Evolutionary conservation across 2,329 filamentous ascomycete genomes (phyloP).

Genomic region (Periconia digitata): DNA sequence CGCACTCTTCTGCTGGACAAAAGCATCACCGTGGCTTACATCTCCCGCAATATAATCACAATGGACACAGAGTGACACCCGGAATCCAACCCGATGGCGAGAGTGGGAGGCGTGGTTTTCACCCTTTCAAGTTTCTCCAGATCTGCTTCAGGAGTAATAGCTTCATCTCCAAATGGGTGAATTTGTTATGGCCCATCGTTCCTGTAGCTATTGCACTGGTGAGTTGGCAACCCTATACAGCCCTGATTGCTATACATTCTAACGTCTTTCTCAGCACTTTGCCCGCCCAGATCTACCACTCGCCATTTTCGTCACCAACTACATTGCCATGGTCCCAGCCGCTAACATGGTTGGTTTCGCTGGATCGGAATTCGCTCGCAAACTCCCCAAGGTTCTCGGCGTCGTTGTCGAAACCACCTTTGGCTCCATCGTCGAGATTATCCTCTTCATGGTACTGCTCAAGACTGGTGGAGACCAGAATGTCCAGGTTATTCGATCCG

Average conservation of each 20-base stretch:
- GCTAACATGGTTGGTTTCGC: constrained; percentile 77
- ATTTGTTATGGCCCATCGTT: constrained; percentile 74
- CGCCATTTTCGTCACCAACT: constrained; percentile 69
- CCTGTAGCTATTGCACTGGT: constrained; percentile 70
- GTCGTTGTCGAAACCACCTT: constrained; percentile 62
- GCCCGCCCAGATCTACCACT: constrained; percentile 59
- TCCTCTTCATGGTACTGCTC: constrained; percentile 79
- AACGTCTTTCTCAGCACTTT: constrained; percentile 46
- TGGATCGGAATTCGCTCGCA: constrained; percentile 70
- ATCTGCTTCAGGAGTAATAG: constrained; percentile 67
- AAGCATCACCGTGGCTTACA: constrained; percentile 14
- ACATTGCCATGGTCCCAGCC: constrained; percentile 75
- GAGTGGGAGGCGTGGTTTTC: constrained; percentile 67
- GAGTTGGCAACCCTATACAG: constrained; percentile 11
- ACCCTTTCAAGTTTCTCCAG: constrained; percentile 64
- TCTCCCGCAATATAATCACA: constrained; percentile 46
- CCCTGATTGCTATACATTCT: background rate
- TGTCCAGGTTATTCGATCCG: constrained; percentile 76
- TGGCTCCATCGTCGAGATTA: constrained; percentile 77
- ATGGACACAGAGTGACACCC: constrained; percentile 46
- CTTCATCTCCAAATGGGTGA: constrained; percentile 64
- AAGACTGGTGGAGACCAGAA: constrained; percentile 47
- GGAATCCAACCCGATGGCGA: constrained; percentile 60
- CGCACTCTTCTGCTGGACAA: constrained; percentile 11
- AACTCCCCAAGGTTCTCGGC: constrained; percentile 72